phyloP scores from a whole-genome alignment of 1,139 yeast species.

The Scheffersomyces illinoinensis region DNA sequence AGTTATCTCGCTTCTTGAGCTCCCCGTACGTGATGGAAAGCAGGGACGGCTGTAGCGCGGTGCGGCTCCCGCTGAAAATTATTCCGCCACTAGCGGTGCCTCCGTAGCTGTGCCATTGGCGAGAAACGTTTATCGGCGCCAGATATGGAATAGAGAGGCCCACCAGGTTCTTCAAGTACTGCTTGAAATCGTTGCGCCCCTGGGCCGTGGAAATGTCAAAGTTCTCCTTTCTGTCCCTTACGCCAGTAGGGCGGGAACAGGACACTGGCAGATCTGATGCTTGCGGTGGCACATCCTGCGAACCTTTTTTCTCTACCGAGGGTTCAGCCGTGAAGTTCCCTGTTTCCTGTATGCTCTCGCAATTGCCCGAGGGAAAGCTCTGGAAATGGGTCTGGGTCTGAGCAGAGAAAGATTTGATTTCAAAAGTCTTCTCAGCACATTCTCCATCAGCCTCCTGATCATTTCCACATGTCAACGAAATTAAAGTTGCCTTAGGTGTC shows the following conservation, averaged over 20 bases:
- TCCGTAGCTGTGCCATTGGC: neutral
- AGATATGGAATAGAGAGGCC: neutral
- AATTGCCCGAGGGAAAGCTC: neutral
- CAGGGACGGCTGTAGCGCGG: neutral
- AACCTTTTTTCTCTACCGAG: neutral
- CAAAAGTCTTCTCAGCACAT: neutral
- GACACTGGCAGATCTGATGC: neutral
- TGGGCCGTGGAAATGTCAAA: conserved; percentile 5
- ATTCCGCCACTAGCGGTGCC: neutral
- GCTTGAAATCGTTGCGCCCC: conserved; percentile 4
- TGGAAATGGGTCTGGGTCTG: neutral
- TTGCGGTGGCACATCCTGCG: neutral
- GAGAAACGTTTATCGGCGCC: neutral
- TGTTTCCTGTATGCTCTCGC: neutral
- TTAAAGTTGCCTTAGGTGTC: neutral
- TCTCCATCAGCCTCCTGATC: neutral
- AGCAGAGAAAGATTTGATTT: neutral
- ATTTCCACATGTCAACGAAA: neutral
- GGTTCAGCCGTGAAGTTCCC: neutral
- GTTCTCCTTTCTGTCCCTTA: neutral
- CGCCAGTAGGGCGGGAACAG: neutral
- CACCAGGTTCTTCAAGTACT: conserved; percentile 1
- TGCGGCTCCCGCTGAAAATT: neutral
- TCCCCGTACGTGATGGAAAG: neutral
- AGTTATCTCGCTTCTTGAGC: neutral